phyloP scores from a whole-genome alignment of 192 early-diverging fungal genomes.

The Linnemannia elongata region DNA sequence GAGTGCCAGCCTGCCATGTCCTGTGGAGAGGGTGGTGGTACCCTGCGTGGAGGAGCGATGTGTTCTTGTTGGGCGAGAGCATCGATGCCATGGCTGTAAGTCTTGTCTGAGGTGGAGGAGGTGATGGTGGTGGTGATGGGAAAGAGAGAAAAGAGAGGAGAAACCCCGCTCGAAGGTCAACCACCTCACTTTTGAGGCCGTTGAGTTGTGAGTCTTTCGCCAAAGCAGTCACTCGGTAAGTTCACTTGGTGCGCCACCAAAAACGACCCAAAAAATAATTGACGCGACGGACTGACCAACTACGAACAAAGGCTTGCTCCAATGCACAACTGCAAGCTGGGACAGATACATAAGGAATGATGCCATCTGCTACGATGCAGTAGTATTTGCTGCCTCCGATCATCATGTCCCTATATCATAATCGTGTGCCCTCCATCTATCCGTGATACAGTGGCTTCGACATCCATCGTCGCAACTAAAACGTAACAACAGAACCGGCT shows the following conservation, averaged over 20 bases:
- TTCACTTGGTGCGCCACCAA: no score
- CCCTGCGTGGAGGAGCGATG: conserved; percentile 89
- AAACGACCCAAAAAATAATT: no score
- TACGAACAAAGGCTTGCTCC: no score
- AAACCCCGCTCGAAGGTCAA: no score
- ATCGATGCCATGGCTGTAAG: conserved; percentile 29
- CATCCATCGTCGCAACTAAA: neutral
- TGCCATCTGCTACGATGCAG: neutral
- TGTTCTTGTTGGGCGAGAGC: conserved; percentile 50
- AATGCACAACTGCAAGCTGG: no score
- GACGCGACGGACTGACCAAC: no score
- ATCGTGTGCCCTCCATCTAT: neutral
- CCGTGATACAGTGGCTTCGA: neutral
- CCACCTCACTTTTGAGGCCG: no score
- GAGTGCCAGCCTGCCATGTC: conserved; percentile 82
- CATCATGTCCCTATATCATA: neutral
- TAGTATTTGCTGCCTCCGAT: neutral
- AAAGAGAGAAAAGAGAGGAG: neutral
- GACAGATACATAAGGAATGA: no score
- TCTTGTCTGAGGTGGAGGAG: neutral
- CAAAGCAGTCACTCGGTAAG: no score
- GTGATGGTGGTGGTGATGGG: neutral
- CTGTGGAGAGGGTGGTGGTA: conserved; percentile 87
- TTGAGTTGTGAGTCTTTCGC: no score
- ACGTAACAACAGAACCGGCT: neutral